These are phyloP conservation scores for Musa balbisiana DNA, from an alignment of 202 grass and related monocot species.

Conservation along the genomic window DNA sequence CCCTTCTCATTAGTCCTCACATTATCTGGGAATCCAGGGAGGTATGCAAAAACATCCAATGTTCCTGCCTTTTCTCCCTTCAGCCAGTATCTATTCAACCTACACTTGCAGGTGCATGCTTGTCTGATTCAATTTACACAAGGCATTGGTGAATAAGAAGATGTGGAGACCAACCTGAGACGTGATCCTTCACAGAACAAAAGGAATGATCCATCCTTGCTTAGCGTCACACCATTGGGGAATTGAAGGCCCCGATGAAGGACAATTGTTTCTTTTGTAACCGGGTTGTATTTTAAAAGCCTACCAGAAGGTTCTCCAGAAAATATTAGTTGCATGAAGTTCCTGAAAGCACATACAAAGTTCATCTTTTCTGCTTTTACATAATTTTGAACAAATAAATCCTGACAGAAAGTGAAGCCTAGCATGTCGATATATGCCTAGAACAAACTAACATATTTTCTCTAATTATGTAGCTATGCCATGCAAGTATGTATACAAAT, in stretches of 20 bases:
- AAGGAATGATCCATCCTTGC: conserved; percentile 74
- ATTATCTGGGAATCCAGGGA: conserved; percentile 82
- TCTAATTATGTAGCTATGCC: neutral
- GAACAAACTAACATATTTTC: neutral
- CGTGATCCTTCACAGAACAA: conserved; percentile 64
- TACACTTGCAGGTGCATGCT: conserved; percentile 18
- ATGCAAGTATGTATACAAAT: neutral
- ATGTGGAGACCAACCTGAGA: conserved; percentile 42
- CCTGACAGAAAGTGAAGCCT: neutral
- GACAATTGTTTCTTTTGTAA: conserved; percentile 69
- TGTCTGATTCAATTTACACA: neutral
- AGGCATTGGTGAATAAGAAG: too few species aligned
- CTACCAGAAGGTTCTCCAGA: conserved; percentile 69
- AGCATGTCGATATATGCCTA: neutral
- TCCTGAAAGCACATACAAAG: conserved; percentile 36
- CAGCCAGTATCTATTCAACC: conserved; percentile 73
- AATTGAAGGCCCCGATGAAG: conserved; percentile 67
- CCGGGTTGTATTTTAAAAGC: conserved; percentile 67
- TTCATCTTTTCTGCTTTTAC: neutral
- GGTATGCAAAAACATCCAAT: conserved; percentile 41
- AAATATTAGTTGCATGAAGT: conserved; percentile 83
- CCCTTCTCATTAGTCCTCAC: conserved; percentile 81
- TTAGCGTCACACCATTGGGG: conserved; percentile 86
- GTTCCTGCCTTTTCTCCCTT: conserved; percentile 85
- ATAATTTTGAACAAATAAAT: too few species aligned